A percentile compares a stretch with the other conserved stretches of the same genome.
These are phyloP conservation scores for Sonneratia alba DNA, from an alignment of 345 rosid genomes.

Conservation along the genomic window DNA sequence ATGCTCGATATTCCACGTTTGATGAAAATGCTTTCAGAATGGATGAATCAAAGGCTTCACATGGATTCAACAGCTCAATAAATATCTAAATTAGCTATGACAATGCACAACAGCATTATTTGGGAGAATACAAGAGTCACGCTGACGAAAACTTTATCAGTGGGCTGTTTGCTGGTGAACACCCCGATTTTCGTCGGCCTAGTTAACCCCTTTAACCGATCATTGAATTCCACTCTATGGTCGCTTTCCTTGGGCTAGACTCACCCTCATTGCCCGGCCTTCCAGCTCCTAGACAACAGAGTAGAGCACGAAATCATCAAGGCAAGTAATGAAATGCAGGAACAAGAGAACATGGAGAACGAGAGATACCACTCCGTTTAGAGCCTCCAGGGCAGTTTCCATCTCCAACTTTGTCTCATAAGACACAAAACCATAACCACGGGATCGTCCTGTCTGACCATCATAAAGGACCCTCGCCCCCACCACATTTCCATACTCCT, in stretches of 20 bases:
- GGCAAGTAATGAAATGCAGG: background rate
- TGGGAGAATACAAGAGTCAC: background rate
- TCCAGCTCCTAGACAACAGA: slow-evolving; percentile 45
- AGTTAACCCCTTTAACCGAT: background rate
- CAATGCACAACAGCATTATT: background rate
- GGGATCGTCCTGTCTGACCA: slow-evolving; percentile 78
- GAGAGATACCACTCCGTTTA: slow-evolving; percentile 47
- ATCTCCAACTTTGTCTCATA: slow-evolving; percentile 54
- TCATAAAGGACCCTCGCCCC: slow-evolving; percentile 81
- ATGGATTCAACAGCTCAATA: background rate
- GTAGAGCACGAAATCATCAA: background rate
- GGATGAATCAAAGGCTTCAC: background rate
- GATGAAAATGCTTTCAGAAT: background rate
- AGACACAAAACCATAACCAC: slow-evolving; percentile 78
- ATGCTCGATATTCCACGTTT: background rate
- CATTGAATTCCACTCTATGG: slow-evolving; percentile 11
- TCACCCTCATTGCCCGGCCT: slow-evolving; percentile 66
- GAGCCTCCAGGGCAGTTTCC: slow-evolving; percentile 68
- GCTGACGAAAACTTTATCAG: background rate
- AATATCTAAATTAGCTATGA: background rate
- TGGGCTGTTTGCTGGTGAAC: background rate
- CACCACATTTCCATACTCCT: slow-evolving; percentile 63
- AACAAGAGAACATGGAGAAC: background rate
- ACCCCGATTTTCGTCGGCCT: background rate
- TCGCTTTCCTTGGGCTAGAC: slow-evolving; percentile 64